Percentiles rank a stretch among this genome's conserved stretches.
These are phyloP conservation scores for Zasmidium cellare DNA, from an alignment of 2,329 filamentous ascomycete species.

Conservation along the genomic window DNA sequence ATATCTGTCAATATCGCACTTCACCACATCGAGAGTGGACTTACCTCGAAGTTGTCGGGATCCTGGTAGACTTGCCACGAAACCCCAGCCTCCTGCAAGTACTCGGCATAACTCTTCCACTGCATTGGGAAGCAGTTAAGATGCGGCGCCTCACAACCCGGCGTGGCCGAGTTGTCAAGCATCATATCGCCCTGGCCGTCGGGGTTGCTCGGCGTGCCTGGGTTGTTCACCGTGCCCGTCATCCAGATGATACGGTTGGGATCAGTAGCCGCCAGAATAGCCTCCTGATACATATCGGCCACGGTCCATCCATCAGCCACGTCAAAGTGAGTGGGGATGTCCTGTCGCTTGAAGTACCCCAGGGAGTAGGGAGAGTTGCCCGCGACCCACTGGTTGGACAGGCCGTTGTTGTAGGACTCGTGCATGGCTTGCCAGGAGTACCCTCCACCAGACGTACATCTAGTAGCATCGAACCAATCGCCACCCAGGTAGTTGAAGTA, in stretches of 20 bases:
- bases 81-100: neutral
- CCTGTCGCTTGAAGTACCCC: constrained; percentile 51
- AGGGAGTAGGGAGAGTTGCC: constrained; percentile 56
- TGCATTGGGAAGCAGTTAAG: neutral
- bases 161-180: constrained; percentile 24
- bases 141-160: constrained; percentile 1
- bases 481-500: constrained; percentile 56
- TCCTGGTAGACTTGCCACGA: constrained; percentile 41
- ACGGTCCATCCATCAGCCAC: constrained; percentile 57
- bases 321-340: constrained; percentile 57
- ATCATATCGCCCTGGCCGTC: constrained; percentile 28
- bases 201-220: constrained; percentile 45
- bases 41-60: constrained; percentile 48
- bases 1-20: too few species aligned
- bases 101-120: constrained; percentile 1
- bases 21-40: neutral
- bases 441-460: constrained; percentile 54
- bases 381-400: constrained; percentile 55
- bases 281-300: constrained; percentile 59
- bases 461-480: constrained; percentile 51
- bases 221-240: constrained; percentile 54
- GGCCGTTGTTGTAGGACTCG: constrained; percentile 50
- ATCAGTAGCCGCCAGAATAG: constrained; percentile 53
- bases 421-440: constrained; percentile 57
- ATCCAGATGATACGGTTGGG: constrained; percentile 55